Evolutionary conservation across 169 alveolate species (phyloP).

Genomic region (Plasmodium vinckei): DNA sequence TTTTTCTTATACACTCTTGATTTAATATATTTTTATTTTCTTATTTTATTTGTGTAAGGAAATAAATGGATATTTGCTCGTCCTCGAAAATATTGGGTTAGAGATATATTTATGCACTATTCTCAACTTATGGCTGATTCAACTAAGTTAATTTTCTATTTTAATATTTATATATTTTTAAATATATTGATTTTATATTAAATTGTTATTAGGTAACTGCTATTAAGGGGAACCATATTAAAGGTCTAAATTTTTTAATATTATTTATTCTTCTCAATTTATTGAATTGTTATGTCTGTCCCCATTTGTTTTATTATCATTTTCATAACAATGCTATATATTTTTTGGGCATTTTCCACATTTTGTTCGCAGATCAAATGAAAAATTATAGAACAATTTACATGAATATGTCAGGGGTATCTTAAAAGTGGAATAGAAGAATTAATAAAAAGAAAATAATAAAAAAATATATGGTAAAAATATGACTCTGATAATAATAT

Average conservation of each 20-base stretch:
- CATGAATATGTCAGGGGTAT: slow-evolving; percentile 51
- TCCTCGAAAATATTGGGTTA: slow-evolving; percentile 61
- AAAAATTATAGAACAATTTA: slow-evolving; percentile 29
- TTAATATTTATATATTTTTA: background rate
- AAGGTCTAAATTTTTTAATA: slow-evolving; percentile 8
- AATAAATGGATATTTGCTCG: slow-evolving; percentile 59
- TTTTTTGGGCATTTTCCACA: too few relatives aligned
- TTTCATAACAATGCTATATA: background rate
- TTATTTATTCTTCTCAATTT: background rate
- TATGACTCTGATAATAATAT: background rate
- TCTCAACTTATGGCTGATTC: background rate
- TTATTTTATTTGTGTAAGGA: slow-evolving; percentile 27
- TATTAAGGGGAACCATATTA: slow-evolving; percentile 43
- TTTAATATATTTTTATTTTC: too few relatives aligned
- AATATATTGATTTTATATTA: slow-evolving; percentile 1
- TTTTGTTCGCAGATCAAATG: slow-evolving; percentile 17
- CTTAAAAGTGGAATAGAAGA: background rate
- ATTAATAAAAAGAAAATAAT: slow-evolving; percentile 12
- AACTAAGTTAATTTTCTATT: background rate
- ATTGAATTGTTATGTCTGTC: background rate
- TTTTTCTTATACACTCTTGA: too few relatives aligned
- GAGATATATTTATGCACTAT: background rate
- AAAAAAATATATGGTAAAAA: slow-evolving; percentile 17
- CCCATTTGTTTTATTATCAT: background rate
- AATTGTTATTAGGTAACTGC: slow-evolving; percentile 43